A percentile compares a stretch with the other conserved stretches of the same genome.
These are phyloP conservation scores for Singerocomus rubriflavus DNA, from an alignment of 1,284 basidiomycete genomes.

Conservation along the genomic window DNA sequence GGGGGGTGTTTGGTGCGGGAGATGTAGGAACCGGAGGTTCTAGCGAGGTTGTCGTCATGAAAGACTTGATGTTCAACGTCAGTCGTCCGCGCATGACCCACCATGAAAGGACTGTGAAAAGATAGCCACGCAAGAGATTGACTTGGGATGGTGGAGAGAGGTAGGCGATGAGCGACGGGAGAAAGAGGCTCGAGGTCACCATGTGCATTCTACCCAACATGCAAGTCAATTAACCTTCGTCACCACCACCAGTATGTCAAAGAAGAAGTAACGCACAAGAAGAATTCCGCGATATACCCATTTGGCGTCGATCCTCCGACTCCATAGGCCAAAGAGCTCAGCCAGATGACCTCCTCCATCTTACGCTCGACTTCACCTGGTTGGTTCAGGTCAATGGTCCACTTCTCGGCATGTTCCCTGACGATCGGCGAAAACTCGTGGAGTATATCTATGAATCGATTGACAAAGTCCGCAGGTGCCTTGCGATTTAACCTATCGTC, in stretches of 20 bases:
- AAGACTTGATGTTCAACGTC: conserved; percentile 38
- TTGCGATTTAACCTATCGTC: conserved; percentile 17
- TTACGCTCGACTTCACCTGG: conserved; percentile 40
- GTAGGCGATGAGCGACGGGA: conserved; percentile 40
- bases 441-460: conserved; percentile 1
- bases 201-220: conserved; percentile 45
- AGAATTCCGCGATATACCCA: conserved; percentile 45
- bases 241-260: neutral
- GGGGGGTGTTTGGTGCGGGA: neutral
- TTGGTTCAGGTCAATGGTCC: conserved; percentile 24
- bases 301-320: conserved; percentile 39
- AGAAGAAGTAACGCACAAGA: conserved; percentile 37
- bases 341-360: conserved; percentile 48
- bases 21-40: conserved; percentile 8
- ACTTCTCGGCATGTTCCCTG: conserved; percentile 19
- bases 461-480: neutral
- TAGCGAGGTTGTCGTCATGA: conserved; percentile 31
- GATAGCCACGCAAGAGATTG: conserved; percentile 44
- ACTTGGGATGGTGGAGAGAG: conserved; percentile 38
- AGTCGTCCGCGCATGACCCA: conserved; percentile 44
- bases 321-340: conserved; percentile 41
- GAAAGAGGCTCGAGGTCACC: conserved; percentile 52
- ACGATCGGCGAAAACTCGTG: conserved; percentile 5
- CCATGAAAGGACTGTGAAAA: conserved; percentile 38
- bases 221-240: neutral